These are phyloP conservation scores for Sporothrix brunneoviolacea DNA, from an alignment of 2,329 filamentous ascomycete species.

Conservation along the genomic window DNA sequence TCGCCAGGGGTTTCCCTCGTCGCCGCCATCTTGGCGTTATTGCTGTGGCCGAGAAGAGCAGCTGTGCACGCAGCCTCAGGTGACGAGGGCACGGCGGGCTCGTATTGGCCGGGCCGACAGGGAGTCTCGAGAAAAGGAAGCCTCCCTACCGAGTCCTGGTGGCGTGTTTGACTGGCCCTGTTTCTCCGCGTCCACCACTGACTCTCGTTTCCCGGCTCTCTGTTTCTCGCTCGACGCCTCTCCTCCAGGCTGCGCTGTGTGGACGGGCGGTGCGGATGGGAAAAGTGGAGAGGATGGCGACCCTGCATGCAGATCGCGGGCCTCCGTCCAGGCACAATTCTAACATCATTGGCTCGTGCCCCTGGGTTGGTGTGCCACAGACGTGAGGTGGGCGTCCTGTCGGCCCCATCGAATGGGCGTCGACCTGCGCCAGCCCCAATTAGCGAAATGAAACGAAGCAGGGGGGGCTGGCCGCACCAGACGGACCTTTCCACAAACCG, in stretches of 20 bases:
- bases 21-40: neutral
- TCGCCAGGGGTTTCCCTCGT: neutral
- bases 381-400: too few relatives aligned
- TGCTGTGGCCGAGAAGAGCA: neutral
- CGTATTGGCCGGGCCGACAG: too few relatives aligned
- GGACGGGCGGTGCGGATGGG: too few relatives aligned
- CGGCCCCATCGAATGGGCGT: slow-evolving; percentile 5
- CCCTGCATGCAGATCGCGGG: too few relatives aligned
- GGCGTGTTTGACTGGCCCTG: too few relatives aligned
- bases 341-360: slow-evolving; percentile 5
- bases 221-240: too few relatives aligned
- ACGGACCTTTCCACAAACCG: slow-evolving; percentile 2
- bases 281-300: too few relatives aligned
- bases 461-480: neutral
- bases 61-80: neutral
- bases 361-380: neutral
- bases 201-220: too few relatives aligned
- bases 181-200: too few relatives aligned
- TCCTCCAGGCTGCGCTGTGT: too few relatives aligned
- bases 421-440: neutral
- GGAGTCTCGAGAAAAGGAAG: too few relatives aligned
- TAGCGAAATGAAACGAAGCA: slow-evolving; percentile 12
- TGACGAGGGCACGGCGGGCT: neutral
- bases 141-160: too few relatives aligned
- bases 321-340: slow-evolving; percentile 2